Conservation (phyloP, 768 basidiomycete species). For the Auriscalpium microsporum region DNA sequence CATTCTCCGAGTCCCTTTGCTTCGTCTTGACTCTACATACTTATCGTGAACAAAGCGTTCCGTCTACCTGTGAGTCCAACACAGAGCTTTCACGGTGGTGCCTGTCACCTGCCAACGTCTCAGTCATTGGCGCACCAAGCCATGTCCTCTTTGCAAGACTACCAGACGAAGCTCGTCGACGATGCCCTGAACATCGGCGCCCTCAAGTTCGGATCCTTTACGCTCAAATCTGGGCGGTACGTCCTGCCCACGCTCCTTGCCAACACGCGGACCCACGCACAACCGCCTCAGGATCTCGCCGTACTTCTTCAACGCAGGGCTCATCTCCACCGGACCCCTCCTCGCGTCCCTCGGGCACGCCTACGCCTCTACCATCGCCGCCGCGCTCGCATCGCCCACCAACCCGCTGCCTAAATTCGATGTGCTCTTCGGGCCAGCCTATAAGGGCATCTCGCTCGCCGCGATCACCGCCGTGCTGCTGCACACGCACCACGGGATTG, state of each 20-base stretch:
- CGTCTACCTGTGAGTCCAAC: no score
- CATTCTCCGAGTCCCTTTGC: no score
- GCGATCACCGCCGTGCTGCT: constrained; percentile 75
- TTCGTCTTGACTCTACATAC: no score
- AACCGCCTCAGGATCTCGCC: constrained; percentile 59
- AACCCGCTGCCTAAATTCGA: constrained; percentile 45
- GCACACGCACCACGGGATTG: constrained; percentile 50
- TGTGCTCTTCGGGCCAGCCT: constrained; percentile 92
- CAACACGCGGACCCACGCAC: constrained; percentile 8
- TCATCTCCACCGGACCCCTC: constrained; percentile 77
- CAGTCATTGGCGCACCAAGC: no score
- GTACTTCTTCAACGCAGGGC: constrained; percentile 95
- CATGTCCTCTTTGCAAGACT: constrained; percentile 26
- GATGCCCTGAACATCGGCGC: constrained; percentile 62
- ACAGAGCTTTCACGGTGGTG: no score
- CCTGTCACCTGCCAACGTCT: no score
- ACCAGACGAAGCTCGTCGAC: constrained; percentile 61
- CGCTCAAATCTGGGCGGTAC: constrained; percentile 90
- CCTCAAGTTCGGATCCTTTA: constrained; percentile 86
- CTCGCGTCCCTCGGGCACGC: constrained; percentile 70
- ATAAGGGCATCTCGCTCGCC: constrained; percentile 94
- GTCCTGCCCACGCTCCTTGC: constrained; percentile 19
- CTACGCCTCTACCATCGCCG: constrained; percentile 73
- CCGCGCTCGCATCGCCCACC: constrained; percentile 32
- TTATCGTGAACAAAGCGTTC: no score